Evolutionary conservation across 2,329 filamentous ascomycete species (phyloP).

Genomic region (Aspergillus unguis): DNA sequence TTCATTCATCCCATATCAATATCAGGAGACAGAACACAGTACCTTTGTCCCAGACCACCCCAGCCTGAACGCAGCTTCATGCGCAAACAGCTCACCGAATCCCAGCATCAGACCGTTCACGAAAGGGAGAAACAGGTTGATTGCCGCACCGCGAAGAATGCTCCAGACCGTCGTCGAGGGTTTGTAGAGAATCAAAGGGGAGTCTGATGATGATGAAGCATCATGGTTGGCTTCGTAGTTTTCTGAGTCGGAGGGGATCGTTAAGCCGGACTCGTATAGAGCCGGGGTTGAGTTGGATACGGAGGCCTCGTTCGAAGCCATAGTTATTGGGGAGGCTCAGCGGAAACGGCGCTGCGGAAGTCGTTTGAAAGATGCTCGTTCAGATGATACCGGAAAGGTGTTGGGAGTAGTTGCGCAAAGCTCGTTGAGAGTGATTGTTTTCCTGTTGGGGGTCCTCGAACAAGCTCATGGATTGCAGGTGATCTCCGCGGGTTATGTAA

Average conservation of each 20-base stretch:
- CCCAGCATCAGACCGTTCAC: constrained; percentile 98
- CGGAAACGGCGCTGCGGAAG: not conserved
- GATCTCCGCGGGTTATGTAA: constrained; percentile 17
- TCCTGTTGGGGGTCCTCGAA: not conserved
- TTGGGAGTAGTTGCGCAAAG: not conserved
- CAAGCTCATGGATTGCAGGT: constrained; percentile 9
- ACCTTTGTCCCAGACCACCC: constrained; percentile 96
- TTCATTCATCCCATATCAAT: not conserved
- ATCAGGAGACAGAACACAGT: constrained; percentile 18
- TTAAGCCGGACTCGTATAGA: constrained; percentile 43
- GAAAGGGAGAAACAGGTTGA: constrained; percentile 93
- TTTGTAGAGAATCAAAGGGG: constrained; percentile 64
- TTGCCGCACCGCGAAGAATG: constrained; percentile 80
- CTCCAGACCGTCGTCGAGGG: constrained; percentile 88
- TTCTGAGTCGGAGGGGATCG: constrained; percentile 48
- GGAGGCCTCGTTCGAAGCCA: constrained; percentile 32
- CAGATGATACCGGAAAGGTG: not conserved
- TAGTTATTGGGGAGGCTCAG: constrained; percentile 16
- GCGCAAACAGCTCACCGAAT: constrained; percentile 93
- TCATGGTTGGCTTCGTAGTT: constrained; percentile 45
- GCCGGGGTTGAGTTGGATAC: constrained; percentile 30
- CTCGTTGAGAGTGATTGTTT: not conserved
- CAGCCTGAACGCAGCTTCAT: constrained; percentile 87
- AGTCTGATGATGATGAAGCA: constrained; percentile 32
- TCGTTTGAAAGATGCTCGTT: not conserved